These are phyloP conservation scores for Pisolithus albus DNA, from an alignment of 768 basidiomycete genomes.

Conservation along the genomic window DNA sequence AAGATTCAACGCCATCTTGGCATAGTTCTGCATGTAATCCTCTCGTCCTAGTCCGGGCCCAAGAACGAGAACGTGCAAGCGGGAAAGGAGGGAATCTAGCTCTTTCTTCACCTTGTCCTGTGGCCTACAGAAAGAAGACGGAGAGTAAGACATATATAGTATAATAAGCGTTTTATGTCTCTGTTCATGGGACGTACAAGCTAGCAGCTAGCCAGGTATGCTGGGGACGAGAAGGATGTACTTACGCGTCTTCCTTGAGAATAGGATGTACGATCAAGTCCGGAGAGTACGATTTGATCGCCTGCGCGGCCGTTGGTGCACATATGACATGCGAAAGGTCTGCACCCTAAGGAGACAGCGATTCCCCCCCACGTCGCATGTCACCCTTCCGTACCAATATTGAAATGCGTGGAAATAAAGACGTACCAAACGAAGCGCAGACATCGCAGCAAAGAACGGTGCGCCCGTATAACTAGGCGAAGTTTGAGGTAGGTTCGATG, in stretches of 20 bases:
- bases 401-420: neutral
- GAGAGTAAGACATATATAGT: neutral
- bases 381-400: neutral
- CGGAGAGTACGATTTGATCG: conserved; percentile 96
- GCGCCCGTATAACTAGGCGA: conserved; percentile 86
- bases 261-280: conserved; percentile 98
- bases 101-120: conserved; percentile 41
- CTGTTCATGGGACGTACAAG: neutral
- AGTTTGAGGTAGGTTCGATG: neutral
- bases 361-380: neutral
- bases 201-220: neutral
- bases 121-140: conserved; percentile 30
- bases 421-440: conserved; percentile 74
- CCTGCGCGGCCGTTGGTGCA: conserved; percentile 81
- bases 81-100: conserved; percentile 64
- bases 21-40: conserved; percentile 81
- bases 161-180: neutral
- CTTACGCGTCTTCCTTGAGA: conserved; percentile 61
- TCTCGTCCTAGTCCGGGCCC: conserved; percentile 95
- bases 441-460: conserved; percentile 91
- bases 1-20: conserved; percentile 65
- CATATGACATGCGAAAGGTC: conserved; percentile 98
- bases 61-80: conserved; percentile 88
- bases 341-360: conserved; percentile 51
- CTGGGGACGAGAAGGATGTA: conserved; percentile 2